Percentiles rank a stretch among this genome's conserved stretches.
Conservation (phyloP, 163 green algal species). For the Chloromonas sp. region DNA sequence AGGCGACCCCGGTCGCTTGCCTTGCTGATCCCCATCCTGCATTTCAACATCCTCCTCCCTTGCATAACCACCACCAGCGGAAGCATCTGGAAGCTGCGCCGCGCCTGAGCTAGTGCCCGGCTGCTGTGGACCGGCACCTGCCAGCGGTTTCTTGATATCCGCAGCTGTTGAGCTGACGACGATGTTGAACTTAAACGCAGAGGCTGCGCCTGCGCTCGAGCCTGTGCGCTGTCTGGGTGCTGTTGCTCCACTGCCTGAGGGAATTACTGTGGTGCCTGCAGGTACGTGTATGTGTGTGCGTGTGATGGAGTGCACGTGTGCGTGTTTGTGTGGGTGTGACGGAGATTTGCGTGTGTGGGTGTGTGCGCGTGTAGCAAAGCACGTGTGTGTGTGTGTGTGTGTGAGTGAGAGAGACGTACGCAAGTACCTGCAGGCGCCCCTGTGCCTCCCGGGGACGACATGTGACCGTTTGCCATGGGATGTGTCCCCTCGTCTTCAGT, state of each 20-base stretch:
- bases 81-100: too few species aligned
- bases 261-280: too few species aligned
- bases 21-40: too few species aligned
- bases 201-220: not conserved
- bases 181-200: conserved; percentile 23
- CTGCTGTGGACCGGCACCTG: not conserved
- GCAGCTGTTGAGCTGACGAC: conserved; percentile 18
- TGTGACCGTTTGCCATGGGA: not conserved
- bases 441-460: too few species aligned
- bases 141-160: conserved; percentile 5
- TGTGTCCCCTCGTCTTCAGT: not conserved
- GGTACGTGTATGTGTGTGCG: too few species aligned
- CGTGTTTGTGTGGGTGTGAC: not conserved
- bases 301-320: not conserved
- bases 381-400: too few species aligned
- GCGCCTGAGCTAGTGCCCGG: not conserved
- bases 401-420: too few species aligned
- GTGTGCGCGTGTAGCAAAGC: not conserved
- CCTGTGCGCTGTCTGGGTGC: not conserved
- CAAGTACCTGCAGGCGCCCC: too few species aligned
- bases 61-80: too few species aligned
- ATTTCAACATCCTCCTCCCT: too few species aligned
- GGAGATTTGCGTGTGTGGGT: not conserved
- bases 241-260: not conserved
- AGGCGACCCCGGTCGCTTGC: too few species aligned